These are phyloP conservation scores for Lentinus tigrinus DNA, from an alignment of 768 basidiomycete genomes.

Conservation along the genomic window DNA sequence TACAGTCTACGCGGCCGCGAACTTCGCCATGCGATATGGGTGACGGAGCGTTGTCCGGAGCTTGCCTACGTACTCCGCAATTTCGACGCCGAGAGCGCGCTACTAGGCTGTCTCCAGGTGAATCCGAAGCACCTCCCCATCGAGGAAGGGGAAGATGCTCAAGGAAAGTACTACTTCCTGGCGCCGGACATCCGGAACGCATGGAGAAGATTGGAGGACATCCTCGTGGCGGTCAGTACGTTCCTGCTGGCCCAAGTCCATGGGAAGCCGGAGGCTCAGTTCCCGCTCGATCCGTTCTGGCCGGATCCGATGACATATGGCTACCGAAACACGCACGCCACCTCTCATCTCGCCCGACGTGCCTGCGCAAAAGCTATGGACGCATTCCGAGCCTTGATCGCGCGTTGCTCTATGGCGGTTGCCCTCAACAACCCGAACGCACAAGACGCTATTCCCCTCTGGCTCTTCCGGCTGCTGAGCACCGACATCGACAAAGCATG, in stretches of 20 bases:
- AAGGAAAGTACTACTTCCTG: too few species aligned
- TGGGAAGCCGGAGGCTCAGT: neutral
- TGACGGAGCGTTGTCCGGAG: neutral
- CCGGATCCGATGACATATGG: neutral
- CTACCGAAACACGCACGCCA: neutral
- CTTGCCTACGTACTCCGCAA: conserved; percentile 5
- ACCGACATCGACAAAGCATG: neutral
- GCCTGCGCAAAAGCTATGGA: neutral
- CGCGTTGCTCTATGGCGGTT: neutral
- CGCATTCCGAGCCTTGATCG: neutral
- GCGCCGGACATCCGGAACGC: neutral
- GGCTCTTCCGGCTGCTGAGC: neutral
- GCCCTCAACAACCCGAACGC: neutral
- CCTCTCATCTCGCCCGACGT: neutral
- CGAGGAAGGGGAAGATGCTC: neutral
- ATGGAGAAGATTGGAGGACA: neutral
- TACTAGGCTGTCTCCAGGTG: neutral
- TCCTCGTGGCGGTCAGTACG: neutral
- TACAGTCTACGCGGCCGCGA: neutral
- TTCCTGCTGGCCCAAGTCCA: neutral
- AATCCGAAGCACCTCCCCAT: neutral
- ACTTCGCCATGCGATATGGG: conserved; percentile 1
- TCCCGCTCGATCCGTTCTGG: neutral
- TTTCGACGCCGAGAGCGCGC: neutral
- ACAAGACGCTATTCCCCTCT: neutral